These are phyloP conservation scores for Haplosporangium sp. DNA, from an alignment of 371 early-diverging fungal genomes.

Conservation along the genomic window DNA sequence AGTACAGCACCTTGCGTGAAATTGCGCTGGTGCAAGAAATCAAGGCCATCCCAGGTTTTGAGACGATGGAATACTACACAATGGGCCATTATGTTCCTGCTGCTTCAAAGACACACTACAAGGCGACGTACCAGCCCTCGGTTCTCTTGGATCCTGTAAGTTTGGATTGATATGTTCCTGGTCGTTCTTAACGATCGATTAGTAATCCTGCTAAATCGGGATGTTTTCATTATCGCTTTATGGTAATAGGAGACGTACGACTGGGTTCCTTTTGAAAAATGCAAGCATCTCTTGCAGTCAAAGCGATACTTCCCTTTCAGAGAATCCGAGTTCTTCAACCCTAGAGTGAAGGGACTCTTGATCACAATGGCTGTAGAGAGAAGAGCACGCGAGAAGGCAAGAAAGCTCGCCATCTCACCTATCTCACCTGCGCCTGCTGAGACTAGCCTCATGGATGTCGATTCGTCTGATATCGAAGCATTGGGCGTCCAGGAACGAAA, in stretches of 20 bases:
- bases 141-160: slow-evolving; percentile 78
- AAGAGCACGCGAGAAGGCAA: slow-evolving; percentile 24
- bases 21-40: slow-evolving; percentile 64
- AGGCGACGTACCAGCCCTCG: slow-evolving; percentile 86
- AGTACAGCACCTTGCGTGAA: slow-evolving; percentile 86
- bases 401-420: not conserved
- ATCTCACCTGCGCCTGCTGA: not conserved
- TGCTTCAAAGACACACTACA: slow-evolving; percentile 93
- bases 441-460: slow-evolving; percentile 26
- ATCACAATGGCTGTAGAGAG: slow-evolving; percentile 42
- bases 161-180: not conserved
- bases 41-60: slow-evolving; percentile 31
- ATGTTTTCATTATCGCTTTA: not conserved
- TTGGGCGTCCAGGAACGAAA: slow-evolving; percentile 8
- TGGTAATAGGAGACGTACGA: slow-evolving; percentile 36
- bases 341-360: slow-evolving; percentile 44
- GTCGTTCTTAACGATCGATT: not conserved
- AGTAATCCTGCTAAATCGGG: too few species aligned
- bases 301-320: slow-evolving; percentile 51
- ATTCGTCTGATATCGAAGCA: slow-evolving; percentile 5
- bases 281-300: slow-evolving; percentile 38
- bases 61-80: slow-evolving; percentile 57
- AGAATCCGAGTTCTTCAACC: slow-evolving; percentile 33
- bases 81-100: slow-evolving; percentile 88
- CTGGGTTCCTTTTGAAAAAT: slow-evolving; percentile 45